Base-by-base conservation (phyloP, 805 yeast species). In the Candida ponderosae region DNA sequence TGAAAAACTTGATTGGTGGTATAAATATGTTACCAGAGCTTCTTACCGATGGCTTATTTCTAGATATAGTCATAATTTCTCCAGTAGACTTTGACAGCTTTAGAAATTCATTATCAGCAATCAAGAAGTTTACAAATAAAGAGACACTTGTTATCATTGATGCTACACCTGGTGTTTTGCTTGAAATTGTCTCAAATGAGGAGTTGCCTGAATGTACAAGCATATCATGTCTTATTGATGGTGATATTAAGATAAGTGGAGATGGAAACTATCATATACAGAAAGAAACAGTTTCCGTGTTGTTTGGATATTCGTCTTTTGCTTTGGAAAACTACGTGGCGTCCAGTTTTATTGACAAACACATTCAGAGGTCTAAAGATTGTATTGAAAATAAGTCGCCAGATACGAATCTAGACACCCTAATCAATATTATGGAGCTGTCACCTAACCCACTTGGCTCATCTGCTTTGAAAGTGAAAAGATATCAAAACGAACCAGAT, bases 71-170 rank as follows among this genome's bases (percentile, higher is more conserved):
- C 3, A 33, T 47, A 28, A 23, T 49, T 4, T 34, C 46, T 2
- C 40, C 41, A 15, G 21, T 40, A 14, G 43, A 38, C 20, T 20
- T 42, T 2, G 46, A 44, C 2, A 27, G 32, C 4, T 42, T 34
- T 10, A 19, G 34, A 14, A 37, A 29, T 14, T 20, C 29, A 6
- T 33, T 48, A 29, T 14, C 19, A 13, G 5, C 15, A 3, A 18
- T 40, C 5, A 18, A 28, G 15, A 9, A 15, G 1, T 35, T 33
- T 17, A 23, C 32, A 3, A 21, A 29, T 1, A 11, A 20, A 13
- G 32, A 33, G 3, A 31, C 50, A 2, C 26, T 42, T 27, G 31
- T 47, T 9, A 17, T 45, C 6, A 39, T 46, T 26, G 53, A 49
- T 27, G 41, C 42, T 5, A 27, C 36, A 7, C 32, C 38, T 11